A percentile compares a stretch with the other conserved stretches of the same genome.
These are phyloP conservation scores for Rhodosporidiobolus odoratus DNA, from an alignment of 768 basidiomycete species.

Conservation along the genomic window DNA sequence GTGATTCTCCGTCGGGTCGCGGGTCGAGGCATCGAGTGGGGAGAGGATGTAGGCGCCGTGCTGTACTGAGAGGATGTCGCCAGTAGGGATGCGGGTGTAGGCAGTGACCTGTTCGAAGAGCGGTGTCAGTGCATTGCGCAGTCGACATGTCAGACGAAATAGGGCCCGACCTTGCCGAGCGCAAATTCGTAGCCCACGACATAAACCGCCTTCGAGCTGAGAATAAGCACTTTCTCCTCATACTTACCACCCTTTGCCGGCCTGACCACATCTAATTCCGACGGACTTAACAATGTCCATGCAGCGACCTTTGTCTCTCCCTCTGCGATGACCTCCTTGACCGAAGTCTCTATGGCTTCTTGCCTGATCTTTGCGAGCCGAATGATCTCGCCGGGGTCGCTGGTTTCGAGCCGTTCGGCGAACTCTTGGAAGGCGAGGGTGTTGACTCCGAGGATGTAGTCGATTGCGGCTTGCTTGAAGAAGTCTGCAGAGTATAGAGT, in stretches of 20 bases:
- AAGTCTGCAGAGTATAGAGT: constrained; percentile 63
- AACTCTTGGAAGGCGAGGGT: constrained; percentile 89
- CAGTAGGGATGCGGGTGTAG: constrained; percentile 82
- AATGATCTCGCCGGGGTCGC: constrained; percentile 86
- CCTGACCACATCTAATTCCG: constrained; percentile 57
- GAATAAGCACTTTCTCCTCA: constrained; percentile 86
- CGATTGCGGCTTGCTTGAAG: constrained; percentile 72
- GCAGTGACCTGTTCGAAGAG: constrained; percentile 77
- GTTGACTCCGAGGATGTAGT: constrained; percentile 70
- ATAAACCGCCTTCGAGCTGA: constrained; percentile 46
- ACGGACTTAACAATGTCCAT: constrained; percentile 88
- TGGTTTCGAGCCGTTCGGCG: constrained; percentile 73
- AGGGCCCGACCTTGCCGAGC: constrained; percentile 39
- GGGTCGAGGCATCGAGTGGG: constrained; percentile 82
- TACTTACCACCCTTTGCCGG: constrained; percentile 48
- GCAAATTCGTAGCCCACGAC: constrained; percentile 39
- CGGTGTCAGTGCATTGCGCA: constrained; percentile 34
- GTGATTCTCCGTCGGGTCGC: constrained; percentile 71
- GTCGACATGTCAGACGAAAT: not conserved
- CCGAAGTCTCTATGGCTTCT: constrained; percentile 85
- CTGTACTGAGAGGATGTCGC: constrained; percentile 66
- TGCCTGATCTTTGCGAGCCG: constrained; percentile 81
- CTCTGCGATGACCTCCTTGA: constrained; percentile 66
- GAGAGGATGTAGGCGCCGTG: constrained; percentile 96
- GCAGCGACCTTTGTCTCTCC: constrained; percentile 73